Evolutionary conservation across 306 rosid species (phyloP).

Genomic region (Vicia sativa): DNA sequence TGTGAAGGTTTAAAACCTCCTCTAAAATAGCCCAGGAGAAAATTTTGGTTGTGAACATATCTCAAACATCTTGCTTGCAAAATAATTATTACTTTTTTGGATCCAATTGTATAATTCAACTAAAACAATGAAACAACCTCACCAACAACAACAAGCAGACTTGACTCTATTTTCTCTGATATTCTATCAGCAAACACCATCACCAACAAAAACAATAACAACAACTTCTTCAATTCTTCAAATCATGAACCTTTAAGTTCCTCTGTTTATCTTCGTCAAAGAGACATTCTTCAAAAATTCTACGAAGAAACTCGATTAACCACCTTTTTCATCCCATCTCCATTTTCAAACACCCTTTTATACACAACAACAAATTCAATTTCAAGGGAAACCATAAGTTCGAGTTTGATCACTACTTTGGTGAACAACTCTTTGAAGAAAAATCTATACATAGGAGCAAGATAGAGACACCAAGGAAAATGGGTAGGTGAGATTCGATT

Average conservation of each 20-base stretch:
- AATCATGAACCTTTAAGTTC: conserved; percentile 59
- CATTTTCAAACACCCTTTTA: too few relatives aligned
- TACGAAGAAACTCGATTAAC: too few relatives aligned
- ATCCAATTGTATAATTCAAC: too few relatives aligned
- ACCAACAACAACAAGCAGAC: conserved; percentile 63
- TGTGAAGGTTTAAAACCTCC: too few relatives aligned
- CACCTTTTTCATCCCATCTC: too few relatives aligned
- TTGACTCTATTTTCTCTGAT: conserved; percentile 84
- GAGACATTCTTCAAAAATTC: too few relatives aligned
- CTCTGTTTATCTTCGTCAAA: too few relatives aligned
- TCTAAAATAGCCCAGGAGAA: too few relatives aligned
- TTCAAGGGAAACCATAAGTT: not conserved
- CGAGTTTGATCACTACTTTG: not conserved
- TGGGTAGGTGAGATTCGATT: conserved; percentile 98
- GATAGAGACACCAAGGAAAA: conserved; percentile 99
- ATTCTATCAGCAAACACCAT: conserved; percentile 33
- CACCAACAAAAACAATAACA: conserved; percentile 1
- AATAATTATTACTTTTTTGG: too few relatives aligned
- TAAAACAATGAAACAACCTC: too few relatives aligned
- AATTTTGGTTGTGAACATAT: too few relatives aligned
- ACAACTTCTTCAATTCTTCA: conserved; percentile 48
- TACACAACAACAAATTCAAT: not conserved
- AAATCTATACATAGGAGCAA: conserved; percentile 90
- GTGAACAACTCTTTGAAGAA: conserved; percentile 53
- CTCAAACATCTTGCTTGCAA: too few relatives aligned